Base-by-base conservation (phyloP, 1,284 basidiomycete genomes). In the Malassezia caprae region DNA sequence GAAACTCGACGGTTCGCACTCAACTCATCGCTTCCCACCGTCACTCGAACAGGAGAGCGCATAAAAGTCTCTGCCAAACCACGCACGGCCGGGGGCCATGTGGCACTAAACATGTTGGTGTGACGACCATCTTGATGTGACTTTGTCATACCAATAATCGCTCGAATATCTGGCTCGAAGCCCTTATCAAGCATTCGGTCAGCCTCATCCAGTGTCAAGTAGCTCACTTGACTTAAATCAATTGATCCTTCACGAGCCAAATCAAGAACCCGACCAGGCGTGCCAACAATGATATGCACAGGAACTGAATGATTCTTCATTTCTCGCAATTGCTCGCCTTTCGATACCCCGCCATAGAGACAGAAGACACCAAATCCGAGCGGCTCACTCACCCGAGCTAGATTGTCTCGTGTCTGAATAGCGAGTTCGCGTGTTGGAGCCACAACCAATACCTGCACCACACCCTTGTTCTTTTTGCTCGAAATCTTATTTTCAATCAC, bases 101-200 rank as follows among this genome's bases (percentile, higher is more conserved):
- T 99, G 6, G 93, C 93, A 55, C 90, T 94, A 78, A 96, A 78
- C 77, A 78, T 78, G 56, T 69, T 73, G 5, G 77, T 78, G 59
- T 75, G 71, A 42, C 76, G 61, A 2, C 68, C 69, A 23, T 71
- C 57, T 37, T 68, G 63, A 49, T 65, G 60, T 63, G 85, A 85
- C 27, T 85, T 84, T 63, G 72, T 76, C 66, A 82, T 80, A 8
- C 82, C 84, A 60, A 98, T 91, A 69, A 99, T 98, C 54, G 82
- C 82, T 46, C 90, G 81, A 62, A 98, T 96, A 75, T 98, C 94
- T 68, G 96, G 94, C 78, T 99, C 94, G 76, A 99, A 99, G 0
- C 94, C 94, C 69, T 87, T 90, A 76, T 98, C 94, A 45, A 99
- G 80, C 93, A 98, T 96, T 43, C 93, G 82, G 77, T 99, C 93